Evolutionary conservation across 1,139 yeast genomes (phyloP).

Genomic region (Casaregolazyma lundiana): DNA sequence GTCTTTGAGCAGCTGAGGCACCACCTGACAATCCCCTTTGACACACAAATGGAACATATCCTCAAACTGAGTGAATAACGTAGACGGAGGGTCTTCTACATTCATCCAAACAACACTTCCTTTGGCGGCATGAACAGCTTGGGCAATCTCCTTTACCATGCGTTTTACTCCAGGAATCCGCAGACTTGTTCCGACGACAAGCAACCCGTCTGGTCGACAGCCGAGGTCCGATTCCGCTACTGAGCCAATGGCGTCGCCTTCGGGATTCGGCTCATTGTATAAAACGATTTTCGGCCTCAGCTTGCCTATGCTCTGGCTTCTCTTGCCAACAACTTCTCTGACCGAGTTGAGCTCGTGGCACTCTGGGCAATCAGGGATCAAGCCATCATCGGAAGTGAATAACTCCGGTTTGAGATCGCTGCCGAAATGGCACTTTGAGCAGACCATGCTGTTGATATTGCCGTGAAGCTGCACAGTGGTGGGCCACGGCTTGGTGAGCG

Average conservation of each 20-base stretch:
- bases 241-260: conserved; percentile 73
- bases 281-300: conserved; percentile 78
- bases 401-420: conserved; percentile 39
- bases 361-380: conserved; percentile 50
- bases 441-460: conserved; percentile 60
- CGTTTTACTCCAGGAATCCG: conserved; percentile 84
- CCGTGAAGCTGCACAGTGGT: conserved; percentile 76
- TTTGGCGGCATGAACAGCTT: conserved; percentile 54
- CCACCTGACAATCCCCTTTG: conserved; percentile 55
- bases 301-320: conserved; percentile 71
- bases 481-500: conserved; percentile 47
- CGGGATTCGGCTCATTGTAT: conserved; percentile 86
- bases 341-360: conserved; percentile 51
- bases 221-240: conserved; percentile 64
- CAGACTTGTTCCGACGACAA: conserved; percentile 82
- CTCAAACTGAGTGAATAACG: conserved; percentile 44
- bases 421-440: conserved; percentile 66
- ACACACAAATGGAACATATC: conserved; percentile 52
- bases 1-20: conserved; percentile 37
- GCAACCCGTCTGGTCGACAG: conserved; percentile 65
- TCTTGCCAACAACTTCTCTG: conserved; percentile 56
- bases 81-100: conserved; percentile 46
- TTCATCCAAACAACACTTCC: conserved; percentile 59
- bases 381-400: conserved; percentile 32
- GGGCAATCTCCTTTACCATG: conserved; percentile 65